These are phyloP conservation scores for Trichoderma asperellum DNA, from an alignment of 2,329 filamentous ascomycete genomes.

Conservation along the genomic window DNA sequence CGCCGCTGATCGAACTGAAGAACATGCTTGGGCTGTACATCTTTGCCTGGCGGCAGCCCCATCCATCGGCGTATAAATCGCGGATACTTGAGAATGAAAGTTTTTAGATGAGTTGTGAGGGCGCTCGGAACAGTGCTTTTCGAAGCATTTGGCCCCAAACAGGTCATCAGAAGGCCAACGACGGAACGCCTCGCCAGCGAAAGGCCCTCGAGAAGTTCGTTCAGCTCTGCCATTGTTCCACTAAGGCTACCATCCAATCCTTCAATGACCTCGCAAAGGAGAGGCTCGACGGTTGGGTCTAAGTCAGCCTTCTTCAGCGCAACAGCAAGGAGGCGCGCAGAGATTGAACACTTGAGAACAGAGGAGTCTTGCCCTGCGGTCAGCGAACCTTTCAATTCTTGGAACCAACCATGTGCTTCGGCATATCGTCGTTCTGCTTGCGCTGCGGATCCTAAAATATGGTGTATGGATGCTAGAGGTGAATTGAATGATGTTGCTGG, in stretches of 20 bases:
- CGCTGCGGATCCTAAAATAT: constrained; percentile 56
- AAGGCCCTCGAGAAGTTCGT: constrained; percentile 62
- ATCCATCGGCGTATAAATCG: constrained; percentile 65
- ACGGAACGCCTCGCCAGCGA: constrained; percentile 59
- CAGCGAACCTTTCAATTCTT: constrained; percentile 48
- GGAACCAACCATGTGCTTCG: constrained; percentile 61
- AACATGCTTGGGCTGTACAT: constrained; percentile 59
- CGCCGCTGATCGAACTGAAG: constrained; percentile 65
- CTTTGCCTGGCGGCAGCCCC: constrained; percentile 58
- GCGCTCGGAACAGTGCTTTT: constrained; percentile 27
- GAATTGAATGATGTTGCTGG: constrained; percentile 46
- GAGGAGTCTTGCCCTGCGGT: constrained; percentile 49
- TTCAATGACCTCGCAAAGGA: constrained; percentile 55
- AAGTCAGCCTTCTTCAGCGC: constrained; percentile 51
- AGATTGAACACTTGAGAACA: constrained; percentile 55
- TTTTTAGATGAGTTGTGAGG: constrained; percentile 52
- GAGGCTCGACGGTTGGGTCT: constrained; percentile 45
- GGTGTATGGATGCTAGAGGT: constrained; percentile 54
- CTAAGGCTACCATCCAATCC: constrained; percentile 62
- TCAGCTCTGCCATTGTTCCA: constrained; percentile 62
- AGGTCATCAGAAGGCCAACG: constrained; percentile 51
- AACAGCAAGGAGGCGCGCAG: constrained; percentile 60
- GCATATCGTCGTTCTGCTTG: constrained; percentile 50
- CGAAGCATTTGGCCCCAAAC: constrained; percentile 32
- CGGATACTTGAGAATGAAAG: constrained; percentile 61